Percentiles rank a stretch among this genome's conserved stretches.
phyloP scores from a whole-genome alignment of 2,329 filamentous ascomycete species.

The Fusarium annulatum region DNA sequence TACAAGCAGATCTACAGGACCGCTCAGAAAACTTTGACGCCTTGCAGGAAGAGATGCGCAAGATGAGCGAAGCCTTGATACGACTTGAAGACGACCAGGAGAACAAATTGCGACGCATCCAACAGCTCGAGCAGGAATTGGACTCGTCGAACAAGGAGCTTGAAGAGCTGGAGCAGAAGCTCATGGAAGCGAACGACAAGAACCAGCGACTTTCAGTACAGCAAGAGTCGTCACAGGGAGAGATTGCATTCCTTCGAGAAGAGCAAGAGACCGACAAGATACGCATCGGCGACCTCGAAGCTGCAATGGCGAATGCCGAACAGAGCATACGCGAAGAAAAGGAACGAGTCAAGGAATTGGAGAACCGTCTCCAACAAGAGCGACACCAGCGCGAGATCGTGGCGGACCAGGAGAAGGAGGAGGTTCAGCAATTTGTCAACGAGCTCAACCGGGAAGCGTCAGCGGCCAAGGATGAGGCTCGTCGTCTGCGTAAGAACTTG shows the following conservation, averaged over 20 bases:
- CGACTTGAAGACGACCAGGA: constrained; percentile 90
- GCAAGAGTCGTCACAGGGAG: constrained; percentile 89
- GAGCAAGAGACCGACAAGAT: constrained; percentile 99
- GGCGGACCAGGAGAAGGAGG: constrained; percentile 89
- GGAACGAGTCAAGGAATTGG: constrained; percentile 77
- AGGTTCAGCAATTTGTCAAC: constrained; percentile 92
- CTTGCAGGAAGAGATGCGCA: constrained; percentile 93
- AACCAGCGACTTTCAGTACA: constrained; percentile 89
- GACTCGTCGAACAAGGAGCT: constrained; percentile 87
- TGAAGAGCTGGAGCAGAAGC: constrained; percentile 83
- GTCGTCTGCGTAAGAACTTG: constrained; percentile 83
- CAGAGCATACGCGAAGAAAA: constrained; percentile 85
- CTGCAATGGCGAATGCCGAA: constrained; percentile 81
- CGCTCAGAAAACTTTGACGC: constrained; percentile 88
- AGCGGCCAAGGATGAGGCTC: constrained; percentile 84
- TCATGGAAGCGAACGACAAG: constrained; percentile 88
- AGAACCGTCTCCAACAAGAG: constrained; percentile 81
- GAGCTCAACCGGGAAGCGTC: constrained; percentile 89
- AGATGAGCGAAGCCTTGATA: constrained; percentile 86
- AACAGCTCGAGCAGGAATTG: constrained; percentile 85
- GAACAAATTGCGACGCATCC: constrained; percentile 80
- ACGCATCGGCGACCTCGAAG: constrained; percentile 93
- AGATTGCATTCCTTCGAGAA: constrained; percentile 94
- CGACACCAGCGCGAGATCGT: constrained; percentile 87
- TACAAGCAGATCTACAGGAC: constrained; percentile 78